A percentile compares a stretch with the other conserved stretches of the same genome.
These are phyloP conservation scores for Fusarium nodosum DNA, from an alignment of 2,329 filamentous ascomycete genomes.

Conservation along the genomic window DNA sequence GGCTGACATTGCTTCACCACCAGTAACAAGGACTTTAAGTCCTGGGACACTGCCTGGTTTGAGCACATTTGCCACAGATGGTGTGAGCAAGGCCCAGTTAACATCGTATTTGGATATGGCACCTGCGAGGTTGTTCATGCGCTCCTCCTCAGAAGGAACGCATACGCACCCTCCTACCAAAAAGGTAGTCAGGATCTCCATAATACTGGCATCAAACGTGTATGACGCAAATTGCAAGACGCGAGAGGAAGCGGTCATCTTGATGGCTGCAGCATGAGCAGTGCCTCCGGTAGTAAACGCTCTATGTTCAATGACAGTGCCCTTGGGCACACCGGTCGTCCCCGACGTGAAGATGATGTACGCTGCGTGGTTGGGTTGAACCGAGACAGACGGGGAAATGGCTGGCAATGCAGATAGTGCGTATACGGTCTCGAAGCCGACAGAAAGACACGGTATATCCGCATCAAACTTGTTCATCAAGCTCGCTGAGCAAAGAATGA, in stretches of 20 bases:
- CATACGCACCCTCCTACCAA: conserved; percentile 39
- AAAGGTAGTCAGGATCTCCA: conserved; percentile 43
- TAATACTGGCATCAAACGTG: conserved; percentile 39
- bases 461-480: conserved; percentile 7
- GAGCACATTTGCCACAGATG: conserved; percentile 34
- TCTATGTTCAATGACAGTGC: conserved; percentile 36
- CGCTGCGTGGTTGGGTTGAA: conserved; percentile 17
- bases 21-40: conserved; percentile 23
- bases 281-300: conserved; percentile 25
- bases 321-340: conserved; percentile 41
- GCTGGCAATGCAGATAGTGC: fast-evolving
- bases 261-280: conserved; percentile 36
- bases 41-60: conserved; percentile 22
- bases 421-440: not conserved
- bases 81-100: conserved; percentile 41
- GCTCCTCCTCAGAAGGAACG: conserved; percentile 32
- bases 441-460: not conserved
- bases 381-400: fast-evolving
- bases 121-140: conserved; percentile 34
- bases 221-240: conserved; percentile 37
- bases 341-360: conserved; percentile 45
- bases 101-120: conserved; percentile 20
- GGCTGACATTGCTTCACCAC: conserved; percentile 31
- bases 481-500: conserved; percentile 26
- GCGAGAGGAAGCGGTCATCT: conserved; percentile 27